A percentile compares a stretch with the other conserved stretches of the same genome.
phyloP scores from a whole-genome alignment of 192 early-diverging fungal species.

The Coemansia sp. region DNA sequence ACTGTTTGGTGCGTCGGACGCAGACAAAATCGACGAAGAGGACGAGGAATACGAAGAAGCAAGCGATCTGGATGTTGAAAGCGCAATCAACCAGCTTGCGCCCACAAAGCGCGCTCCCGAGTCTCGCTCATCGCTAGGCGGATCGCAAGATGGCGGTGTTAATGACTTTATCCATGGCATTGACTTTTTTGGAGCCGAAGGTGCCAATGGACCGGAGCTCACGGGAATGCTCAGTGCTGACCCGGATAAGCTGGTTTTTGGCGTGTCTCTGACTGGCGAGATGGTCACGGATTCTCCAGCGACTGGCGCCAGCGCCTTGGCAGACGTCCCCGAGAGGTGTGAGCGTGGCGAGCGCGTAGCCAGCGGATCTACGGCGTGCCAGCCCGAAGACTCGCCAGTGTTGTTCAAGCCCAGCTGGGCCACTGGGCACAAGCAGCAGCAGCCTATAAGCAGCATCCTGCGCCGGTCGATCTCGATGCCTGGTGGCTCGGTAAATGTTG shows the following conservation, averaged over 20 bases:
- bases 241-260: slow-evolving; percentile 32
- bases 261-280: slow-evolving; percentile 2
- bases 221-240: slow-evolving; percentile 44
- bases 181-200: slow-evolving; percentile 30
- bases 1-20: neutral
- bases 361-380: slow-evolving; percentile 15
- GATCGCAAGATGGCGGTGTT: slow-evolving; percentile 3
- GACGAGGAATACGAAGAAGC: slow-evolving; percentile 1
- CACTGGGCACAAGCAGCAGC: slow-evolving; percentile 1
- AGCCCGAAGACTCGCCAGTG: neutral
- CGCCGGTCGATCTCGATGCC: slow-evolving; percentile 52
- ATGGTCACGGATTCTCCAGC: neutral
- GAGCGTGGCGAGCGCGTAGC: neutral
- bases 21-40: neutral
- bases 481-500: neutral
- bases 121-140: neutral
- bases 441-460: slow-evolving; percentile 15
- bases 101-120: slow-evolving; percentile 9
- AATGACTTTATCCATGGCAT: slow-evolving; percentile 39
- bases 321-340: neutral
- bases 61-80: slow-evolving; percentile 20
- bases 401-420: neutral
- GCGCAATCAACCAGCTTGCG: slow-evolving; percentile 35
- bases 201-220: slow-evolving; percentile 30
- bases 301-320: neutral